Base-by-base conservation (phyloP, 805 yeast species). In the Candida jianshihensis region DNA sequence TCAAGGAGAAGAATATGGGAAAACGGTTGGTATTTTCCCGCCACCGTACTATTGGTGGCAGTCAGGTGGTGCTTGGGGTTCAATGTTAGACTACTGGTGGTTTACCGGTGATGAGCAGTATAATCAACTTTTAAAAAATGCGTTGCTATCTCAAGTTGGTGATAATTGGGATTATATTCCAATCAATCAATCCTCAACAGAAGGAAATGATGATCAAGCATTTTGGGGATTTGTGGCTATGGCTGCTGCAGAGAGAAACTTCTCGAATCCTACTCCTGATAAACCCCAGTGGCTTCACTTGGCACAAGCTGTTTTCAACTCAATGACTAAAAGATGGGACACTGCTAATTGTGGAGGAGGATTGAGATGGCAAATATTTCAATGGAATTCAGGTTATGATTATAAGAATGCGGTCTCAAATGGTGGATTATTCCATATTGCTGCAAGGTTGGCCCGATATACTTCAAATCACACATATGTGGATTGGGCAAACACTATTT, bases 31-130 rank as follows among this genome's bases (percentile, higher is more conserved):
- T 30, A 78, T 83, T 88, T 89, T 92, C 58, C 66, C 79, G 11
- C 64, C 69, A 53, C 97, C 97, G 0, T 89, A 90, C 68, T 90
- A 90, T 69, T 90, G 97, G 98, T 89, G 97, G 97, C 87, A 88
- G 63, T 95, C 97, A 9, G 97, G 97, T 47, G 95, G 89, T 42
- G 96, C 90, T 2, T 87, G 88, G 85, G 95, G 96, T 8, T 69
- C 83, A 15, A 64, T 90, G 70, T 54, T 90, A 30, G 96, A 88
- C 57, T 81, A 83, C 59, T 71, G 86, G 63, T 78, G 56, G 47
- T 80, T 69, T 55, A 75, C 85, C 57, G 73, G 80, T 26, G 82
- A 89, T 56, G 72, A 71, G 44, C 75, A 89, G 1, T 84, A 75
- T 49, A 81, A 71, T 30, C 66, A 68, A 11, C 39, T 70, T 26